Evolutionary conservation across 345 rosid genomes (phyloP).

Genomic region (Linum tenue): DNA sequence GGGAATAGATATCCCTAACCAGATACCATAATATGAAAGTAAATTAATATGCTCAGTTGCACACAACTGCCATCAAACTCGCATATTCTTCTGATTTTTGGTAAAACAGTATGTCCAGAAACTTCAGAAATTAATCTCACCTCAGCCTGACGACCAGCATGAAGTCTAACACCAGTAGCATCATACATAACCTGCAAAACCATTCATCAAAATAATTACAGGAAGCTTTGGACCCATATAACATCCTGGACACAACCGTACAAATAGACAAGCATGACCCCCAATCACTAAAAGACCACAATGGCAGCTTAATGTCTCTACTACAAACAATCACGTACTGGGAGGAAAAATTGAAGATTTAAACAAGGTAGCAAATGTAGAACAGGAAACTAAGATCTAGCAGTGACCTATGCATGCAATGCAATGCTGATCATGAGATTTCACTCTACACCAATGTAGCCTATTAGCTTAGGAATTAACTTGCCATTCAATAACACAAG

Average conservation of each 20-base stretch:
- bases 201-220: not conserved
- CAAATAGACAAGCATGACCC: not conserved
- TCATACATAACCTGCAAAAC: slow-evolving; percentile 59
- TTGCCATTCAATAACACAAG: not conserved
- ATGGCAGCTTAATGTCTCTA: not conserved
- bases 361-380: not conserved
- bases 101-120: not conserved
- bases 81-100: not conserved
- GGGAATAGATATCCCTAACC: not conserved
- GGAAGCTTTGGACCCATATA: not conserved
- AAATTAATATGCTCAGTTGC: not conserved
- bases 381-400: not conserved
- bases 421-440: not conserved
- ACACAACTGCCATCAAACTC: not conserved
- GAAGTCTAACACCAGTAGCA: slow-evolving; percentile 60
- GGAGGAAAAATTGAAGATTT: not conserved
- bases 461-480: not conserved
- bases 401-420: not conserved
- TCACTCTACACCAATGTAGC: not conserved
- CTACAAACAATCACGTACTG: not conserved
- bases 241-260: not conserved
- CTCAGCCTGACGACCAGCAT: slow-evolving; percentile 67
- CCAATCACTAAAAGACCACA: not conserved
- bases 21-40: not conserved
- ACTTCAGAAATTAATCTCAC: slow-evolving; percentile 18